Evolutionary conservation across 768 basidiomycete genomes (phyloP).

Genomic region (Amanita jacksonii): DNA sequence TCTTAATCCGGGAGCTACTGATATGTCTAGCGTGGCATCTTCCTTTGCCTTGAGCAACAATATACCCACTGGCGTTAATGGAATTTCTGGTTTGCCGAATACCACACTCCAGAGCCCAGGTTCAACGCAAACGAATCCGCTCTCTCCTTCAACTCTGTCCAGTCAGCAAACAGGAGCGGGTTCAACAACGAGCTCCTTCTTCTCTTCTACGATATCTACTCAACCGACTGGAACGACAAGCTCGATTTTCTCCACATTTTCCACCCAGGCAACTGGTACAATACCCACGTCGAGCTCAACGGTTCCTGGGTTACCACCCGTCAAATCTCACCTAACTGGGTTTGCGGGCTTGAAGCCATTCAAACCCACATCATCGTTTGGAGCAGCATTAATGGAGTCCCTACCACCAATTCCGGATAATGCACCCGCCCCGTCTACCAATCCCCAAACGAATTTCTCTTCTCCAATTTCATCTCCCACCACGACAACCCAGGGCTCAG

Average conservation of each 20-base stretch:
- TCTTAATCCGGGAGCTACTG: slow-evolving; percentile 36
- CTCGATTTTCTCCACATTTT: slow-evolving; percentile 16
- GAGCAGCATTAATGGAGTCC: slow-evolving; percentile 61
- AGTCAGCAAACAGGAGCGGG: slow-evolving; percentile 25
- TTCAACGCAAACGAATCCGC: no score
- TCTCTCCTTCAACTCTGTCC: no score
- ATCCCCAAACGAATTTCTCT: slow-evolving; percentile 9
- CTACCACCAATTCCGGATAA: slow-evolving; percentile 64
- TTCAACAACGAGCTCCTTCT: slow-evolving; percentile 35
- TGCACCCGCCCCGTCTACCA: slow-evolving; percentile 14
- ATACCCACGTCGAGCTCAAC: slow-evolving; percentile 18
- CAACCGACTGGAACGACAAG: slow-evolving; percentile 29
- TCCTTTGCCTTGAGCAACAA: slow-evolving; percentile 49
- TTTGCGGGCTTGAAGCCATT: slow-evolving; percentile 66
- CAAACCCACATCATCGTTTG: slow-evolving; percentile 76
- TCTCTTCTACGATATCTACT: slow-evolving; percentile 36
- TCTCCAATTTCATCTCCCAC: slow-evolving; percentile 9
- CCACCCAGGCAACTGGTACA: slow-evolving; percentile 21
- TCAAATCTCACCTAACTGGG: slow-evolving; percentile 41
- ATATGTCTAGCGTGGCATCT: slow-evolving; percentile 64
- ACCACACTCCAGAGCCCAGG: no score
- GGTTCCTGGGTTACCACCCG: slow-evolving; percentile 16
- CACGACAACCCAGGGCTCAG: slow-evolving; percentile 8
- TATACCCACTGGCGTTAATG: slow-evolving; percentile 10
- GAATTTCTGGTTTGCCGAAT: slow-evolving; percentile 1